Conservation (phyloP, 768 basidiomycete genomes). For the Mycena capillaripes region DNA sequence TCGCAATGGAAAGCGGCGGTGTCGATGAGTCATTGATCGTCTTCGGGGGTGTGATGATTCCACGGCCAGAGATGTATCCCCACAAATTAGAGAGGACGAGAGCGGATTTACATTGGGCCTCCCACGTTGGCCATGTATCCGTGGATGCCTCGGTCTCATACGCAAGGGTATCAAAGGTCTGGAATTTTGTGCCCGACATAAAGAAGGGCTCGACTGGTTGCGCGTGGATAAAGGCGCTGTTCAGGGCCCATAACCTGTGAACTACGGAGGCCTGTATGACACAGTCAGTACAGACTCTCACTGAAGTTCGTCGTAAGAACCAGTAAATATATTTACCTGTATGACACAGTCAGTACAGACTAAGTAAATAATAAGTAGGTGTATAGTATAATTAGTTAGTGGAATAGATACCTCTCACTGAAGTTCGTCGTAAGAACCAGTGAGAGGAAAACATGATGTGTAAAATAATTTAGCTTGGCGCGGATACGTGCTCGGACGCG, state of each 20-base stretch:
- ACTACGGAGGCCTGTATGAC: too few species aligned
- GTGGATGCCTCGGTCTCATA: not conserved
- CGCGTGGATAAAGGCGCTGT: constrained; percentile 4
- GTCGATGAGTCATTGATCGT: not conserved
- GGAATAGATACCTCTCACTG: not conserved
- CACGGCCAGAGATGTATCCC: not conserved
- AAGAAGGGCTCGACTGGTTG: constrained; percentile 12
- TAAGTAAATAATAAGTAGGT: not conserved
- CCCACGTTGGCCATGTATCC: constrained; percentile 12
- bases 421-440: not conserved
- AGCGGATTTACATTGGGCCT: not conserved
- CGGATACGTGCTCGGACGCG: not conserved
- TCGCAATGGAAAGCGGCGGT: not conserved
- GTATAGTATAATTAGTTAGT: too few species aligned
- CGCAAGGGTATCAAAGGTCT: not conserved
- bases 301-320: too few species aligned
- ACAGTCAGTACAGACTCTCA: too few species aligned
- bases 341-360: not conserved
- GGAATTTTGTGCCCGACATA: constrained; percentile 1
- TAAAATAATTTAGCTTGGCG: not conserved
- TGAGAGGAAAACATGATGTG: not conserved
- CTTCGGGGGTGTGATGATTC: not conserved
- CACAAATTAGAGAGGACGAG: constrained; percentile 3
- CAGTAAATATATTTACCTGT: not conserved
- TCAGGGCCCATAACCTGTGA: not conserved